Conservation (phyloP, 2,329 filamentous ascomycete species). For the Colletotrichum liriopes region DNA sequence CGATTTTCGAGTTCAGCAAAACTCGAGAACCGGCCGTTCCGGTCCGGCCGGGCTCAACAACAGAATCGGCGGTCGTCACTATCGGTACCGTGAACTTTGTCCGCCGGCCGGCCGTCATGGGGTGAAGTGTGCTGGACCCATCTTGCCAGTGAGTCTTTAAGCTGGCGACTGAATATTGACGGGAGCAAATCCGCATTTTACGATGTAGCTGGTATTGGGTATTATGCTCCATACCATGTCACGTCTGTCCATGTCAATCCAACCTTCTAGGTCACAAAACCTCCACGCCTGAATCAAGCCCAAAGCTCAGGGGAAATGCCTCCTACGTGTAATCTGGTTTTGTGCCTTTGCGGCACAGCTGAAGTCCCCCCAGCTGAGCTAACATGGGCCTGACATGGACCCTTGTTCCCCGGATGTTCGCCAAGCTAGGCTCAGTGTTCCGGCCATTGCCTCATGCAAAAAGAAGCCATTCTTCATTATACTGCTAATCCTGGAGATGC, state of each 20-base stretch:
- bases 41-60: background rate
- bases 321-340: too few relatives aligned
- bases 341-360: background rate
- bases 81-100: background rate
- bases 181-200: background rate
- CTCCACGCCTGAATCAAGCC: too few relatives aligned
- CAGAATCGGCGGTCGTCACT: background rate
- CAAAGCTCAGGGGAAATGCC: background rate
- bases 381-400: background rate
- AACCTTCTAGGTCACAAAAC: background rate
- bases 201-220: background rate
- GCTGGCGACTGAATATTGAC: background rate
- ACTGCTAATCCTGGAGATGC: background rate
- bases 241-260: background rate
- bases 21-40: too few relatives aligned
- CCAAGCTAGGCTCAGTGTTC: background rate
- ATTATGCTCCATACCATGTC: background rate
- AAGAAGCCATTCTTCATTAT: background rate
- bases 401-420: background rate
- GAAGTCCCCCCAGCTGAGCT: background rate
- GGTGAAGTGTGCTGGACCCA: background rate
- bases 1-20: background rate
- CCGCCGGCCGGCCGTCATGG: background rate
- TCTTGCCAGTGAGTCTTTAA: background rate
- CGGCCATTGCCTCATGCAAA: slow-evolving; percentile 2